Evolutionary conservation across 2,329 filamentous ascomycete species (phyloP).

Genomic region (Botrytis squamosa): DNA sequence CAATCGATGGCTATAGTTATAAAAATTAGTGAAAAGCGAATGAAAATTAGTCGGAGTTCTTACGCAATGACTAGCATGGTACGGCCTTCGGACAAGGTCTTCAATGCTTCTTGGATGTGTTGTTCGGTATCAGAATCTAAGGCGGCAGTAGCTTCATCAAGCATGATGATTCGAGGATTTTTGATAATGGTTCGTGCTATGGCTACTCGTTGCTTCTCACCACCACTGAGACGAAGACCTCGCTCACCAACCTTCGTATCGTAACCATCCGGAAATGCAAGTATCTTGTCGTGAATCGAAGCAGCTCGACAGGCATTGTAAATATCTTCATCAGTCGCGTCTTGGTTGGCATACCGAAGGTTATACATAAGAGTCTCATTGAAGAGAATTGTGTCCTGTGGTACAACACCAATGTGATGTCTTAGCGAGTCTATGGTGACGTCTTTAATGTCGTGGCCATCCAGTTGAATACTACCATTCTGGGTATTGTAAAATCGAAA

Average conservation of each 20-base stretch:
- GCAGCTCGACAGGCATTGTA: constrained; percentile 80
- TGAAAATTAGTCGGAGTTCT: constrained; percentile 45
- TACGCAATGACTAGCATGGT: constrained; percentile 95
- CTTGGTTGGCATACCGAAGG: constrained; percentile 80
- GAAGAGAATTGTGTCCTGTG: constrained; percentile 93
- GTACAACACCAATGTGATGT: constrained; percentile 89
- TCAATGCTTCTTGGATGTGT: constrained; percentile 85
- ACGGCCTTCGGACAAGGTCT: constrained; percentile 76
- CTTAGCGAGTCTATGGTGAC: constrained; percentile 93
- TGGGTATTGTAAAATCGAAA: constrained; percentile 94
- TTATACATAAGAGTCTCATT: constrained; percentile 97
- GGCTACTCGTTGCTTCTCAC: constrained; percentile 90
- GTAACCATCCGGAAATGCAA: constrained; percentile 85
- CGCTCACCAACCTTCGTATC: constrained; percentile 88
- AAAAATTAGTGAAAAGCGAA: constrained; percentile 76
- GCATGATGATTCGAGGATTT: constrained; percentile 84
- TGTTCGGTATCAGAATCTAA: constrained; percentile 91
- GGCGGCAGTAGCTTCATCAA: constrained; percentile 91
- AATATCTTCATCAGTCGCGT: constrained; percentile 77
- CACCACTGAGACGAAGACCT: constrained; percentile 80
- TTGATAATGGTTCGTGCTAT: constrained; percentile 93
- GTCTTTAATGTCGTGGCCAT: constrained; percentile 79
- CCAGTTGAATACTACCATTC: constrained; percentile 77
- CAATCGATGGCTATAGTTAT: constrained; percentile 64
- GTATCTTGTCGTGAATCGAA: constrained; percentile 89